Percentiles rank a stretch among this genome's conserved stretches.
phyloP scores from a whole-genome alignment of 2,329 filamentous ascomycete genomes.

The Colletotrichum lupini region DNA sequence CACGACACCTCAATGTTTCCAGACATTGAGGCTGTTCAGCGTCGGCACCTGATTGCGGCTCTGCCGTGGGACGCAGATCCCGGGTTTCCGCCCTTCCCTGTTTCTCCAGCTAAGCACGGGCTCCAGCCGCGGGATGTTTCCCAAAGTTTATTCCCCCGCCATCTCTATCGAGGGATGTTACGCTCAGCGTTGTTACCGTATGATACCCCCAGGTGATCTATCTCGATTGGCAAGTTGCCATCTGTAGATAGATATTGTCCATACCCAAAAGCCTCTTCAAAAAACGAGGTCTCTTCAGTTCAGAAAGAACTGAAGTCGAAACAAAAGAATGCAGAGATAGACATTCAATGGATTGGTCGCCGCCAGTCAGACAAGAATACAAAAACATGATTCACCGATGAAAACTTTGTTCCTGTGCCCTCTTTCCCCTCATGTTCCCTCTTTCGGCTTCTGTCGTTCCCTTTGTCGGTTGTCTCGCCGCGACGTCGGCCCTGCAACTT shows the following conservation, averaged over 20 bases:
- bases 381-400: constrained; percentile 5
- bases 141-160: neutral
- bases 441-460: constrained; percentile 4
- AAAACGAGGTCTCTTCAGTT: neutral
- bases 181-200: constrained; percentile 15
- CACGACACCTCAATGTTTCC: constrained; percentile 1
- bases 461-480: neutral
- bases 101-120: constrained; percentile 9
- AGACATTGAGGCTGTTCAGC: neutral
- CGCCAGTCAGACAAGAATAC: constrained; percentile 1
- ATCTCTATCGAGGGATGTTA: neutral
- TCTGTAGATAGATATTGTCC: neutral
- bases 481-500: neutral
- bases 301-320: neutral
- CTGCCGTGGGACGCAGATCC: constrained; percentile 2
- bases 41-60: constrained; percentile 19
- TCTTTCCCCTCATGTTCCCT: neutral
- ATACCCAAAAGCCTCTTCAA: neutral
- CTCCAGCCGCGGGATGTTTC: constrained; percentile 22
- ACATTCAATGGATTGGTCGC: neutral
- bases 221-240: constrained; percentile 11
- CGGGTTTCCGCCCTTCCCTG: neutral
- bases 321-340: neutral
- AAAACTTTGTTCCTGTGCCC: constrained; percentile 4
- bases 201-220: constrained; percentile 27